These are phyloP conservation scores for Phytopythium sindhum DNA, from an alignment of 352 stramenopile genomes.

Conservation along the genomic window DNA sequence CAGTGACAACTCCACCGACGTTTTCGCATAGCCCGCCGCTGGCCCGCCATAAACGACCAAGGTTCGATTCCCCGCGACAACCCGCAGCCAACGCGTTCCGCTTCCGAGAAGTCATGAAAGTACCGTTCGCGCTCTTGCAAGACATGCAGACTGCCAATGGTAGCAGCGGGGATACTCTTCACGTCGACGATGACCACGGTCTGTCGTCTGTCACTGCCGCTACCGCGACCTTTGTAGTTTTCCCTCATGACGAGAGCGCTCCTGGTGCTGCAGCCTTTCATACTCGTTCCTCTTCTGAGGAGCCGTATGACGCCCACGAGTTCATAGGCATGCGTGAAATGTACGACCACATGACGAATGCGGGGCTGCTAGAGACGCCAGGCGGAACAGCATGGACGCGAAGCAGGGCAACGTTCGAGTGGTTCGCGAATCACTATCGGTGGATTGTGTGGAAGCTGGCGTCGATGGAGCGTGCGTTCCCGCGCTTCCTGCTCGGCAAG, in stretches of 20 bases:
- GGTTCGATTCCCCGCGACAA: background rate
- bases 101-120: conserved; percentile 42
- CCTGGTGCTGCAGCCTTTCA: background rate
- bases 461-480: conserved; percentile 46
- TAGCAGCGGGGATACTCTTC: background rate
- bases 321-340: conserved; percentile 25
- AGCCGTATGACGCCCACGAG: conserved; percentile 12
- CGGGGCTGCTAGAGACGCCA: conserved; percentile 21
- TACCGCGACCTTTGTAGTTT: conserved; percentile 27
- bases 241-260: conserved; percentile 13
- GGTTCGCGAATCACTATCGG: conserved; percentile 74
- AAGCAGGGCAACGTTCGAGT: conserved; percentile 36
- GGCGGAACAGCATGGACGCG: background rate
- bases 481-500: conserved; percentile 42
- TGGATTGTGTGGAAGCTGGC: conserved; percentile 77
- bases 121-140: conserved; percentile 30
- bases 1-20: background rate
- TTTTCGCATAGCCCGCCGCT: background rate
- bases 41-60: background rate
- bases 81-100: conserved; percentile 7
- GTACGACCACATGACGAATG: conserved; percentile 30
- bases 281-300: conserved; percentile 7
- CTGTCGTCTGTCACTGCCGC: conserved; percentile 29
- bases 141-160: conserved; percentile 7
- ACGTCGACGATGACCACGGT: background rate